Base-by-base conservation (phyloP, 2,329 filamentous ascomycete genomes). In the Trichophyton simii region DNA sequence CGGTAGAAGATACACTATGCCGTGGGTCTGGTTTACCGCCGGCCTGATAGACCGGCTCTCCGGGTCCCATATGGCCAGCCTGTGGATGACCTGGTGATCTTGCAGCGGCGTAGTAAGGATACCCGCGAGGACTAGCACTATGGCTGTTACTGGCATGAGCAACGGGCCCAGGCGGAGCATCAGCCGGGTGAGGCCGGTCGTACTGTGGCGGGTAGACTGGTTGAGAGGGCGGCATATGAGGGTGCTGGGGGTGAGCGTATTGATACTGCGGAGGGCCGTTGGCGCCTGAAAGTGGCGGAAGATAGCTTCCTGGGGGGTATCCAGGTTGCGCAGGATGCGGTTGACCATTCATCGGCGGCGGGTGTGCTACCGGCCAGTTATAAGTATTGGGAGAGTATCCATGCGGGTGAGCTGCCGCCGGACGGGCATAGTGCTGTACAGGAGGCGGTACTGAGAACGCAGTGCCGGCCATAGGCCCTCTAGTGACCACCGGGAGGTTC, bases 401-500 rank as follows among this genome's bases (percentile, higher is more conserved):
- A 7, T 73, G 73, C 15, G 74, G 74, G 63, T 74, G 74, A 13
- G 72, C 68, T 36, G 72, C 69, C 18, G 72, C 64, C 67, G 72
- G 65, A 65, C 78, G 76, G 8, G 80, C 78, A 58, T 82, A 85
- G 66, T 79, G 82, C 2, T 85, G 71, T 68, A 82, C 78, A 57
- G 74, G 75, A 62, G 79, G 78, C 57, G 79, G 73, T 31, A 80
- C 76, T 5, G 79, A 75, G 69, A 83, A 84, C 9, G 73, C 67
- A 15, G 80, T 82, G 22, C 78, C 79, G 36, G 78, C 75, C 82
- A 86, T 85, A 4, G 83, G 90, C 0, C 87, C 83, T 66, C 90
- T 83, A 11, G 90, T 92, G 44, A 95, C 83, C 2, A 89, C 86
- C 11, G 91, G 89, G 13, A 90, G 85, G 62, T 87, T 87, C 71